Evolutionary conservation across 2,329 filamentous ascomycete genomes (phyloP).

Genomic region (Leptoxyphium fumago): DNA sequence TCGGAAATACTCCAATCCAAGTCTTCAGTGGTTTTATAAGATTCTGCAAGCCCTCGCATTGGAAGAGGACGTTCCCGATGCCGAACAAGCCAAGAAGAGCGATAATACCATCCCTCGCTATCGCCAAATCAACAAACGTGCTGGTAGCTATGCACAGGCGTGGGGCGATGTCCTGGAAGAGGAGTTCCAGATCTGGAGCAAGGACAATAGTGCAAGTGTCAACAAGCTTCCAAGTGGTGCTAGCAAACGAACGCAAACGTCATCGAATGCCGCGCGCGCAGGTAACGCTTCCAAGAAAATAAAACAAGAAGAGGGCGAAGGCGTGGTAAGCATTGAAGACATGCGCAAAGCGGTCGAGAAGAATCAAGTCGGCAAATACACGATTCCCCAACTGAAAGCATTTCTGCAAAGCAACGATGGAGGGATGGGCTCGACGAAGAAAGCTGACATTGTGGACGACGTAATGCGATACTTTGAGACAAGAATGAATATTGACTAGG

Average conservation of each 20-base stretch:
- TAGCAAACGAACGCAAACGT: conserved; percentile 28
- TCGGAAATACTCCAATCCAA: conserved; percentile 66
- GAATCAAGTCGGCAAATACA: conserved; percentile 28
- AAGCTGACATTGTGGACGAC: conserved; percentile 20
- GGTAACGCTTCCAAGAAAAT: conserved; percentile 27
- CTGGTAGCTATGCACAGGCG: conserved; percentile 61
- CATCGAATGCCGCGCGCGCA: conserved; percentile 8
- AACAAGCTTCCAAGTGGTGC: conserved; percentile 27
- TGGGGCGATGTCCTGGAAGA: conserved; percentile 58
- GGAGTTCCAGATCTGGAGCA: conserved; percentile 33
- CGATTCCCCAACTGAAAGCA: conserved; percentile 18
- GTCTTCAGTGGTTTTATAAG: conserved; percentile 92
- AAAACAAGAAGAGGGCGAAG: conserved; percentile 24
- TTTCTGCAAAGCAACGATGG: conserved; percentile 17
- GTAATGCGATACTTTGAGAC: conserved; percentile 22
- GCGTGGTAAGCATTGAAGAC: conserved; percentile 26
- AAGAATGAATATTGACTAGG: conserved; percentile 17
- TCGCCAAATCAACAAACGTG: conserved; percentile 77
- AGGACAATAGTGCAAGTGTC: conserved; percentile 19
- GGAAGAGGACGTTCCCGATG: conserved; percentile 73
- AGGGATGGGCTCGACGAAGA: conserved; percentile 14
- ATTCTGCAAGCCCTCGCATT: conserved; percentile 84
- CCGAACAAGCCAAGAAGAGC: conserved; percentile 29
- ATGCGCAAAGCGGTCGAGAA: conserved; percentile 31
- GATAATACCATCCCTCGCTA: conserved; percentile 78